phyloP scores from a whole-genome alignment of 2,329 filamentous ascomycete genomes.

The Didymella arachidicola region DNA sequence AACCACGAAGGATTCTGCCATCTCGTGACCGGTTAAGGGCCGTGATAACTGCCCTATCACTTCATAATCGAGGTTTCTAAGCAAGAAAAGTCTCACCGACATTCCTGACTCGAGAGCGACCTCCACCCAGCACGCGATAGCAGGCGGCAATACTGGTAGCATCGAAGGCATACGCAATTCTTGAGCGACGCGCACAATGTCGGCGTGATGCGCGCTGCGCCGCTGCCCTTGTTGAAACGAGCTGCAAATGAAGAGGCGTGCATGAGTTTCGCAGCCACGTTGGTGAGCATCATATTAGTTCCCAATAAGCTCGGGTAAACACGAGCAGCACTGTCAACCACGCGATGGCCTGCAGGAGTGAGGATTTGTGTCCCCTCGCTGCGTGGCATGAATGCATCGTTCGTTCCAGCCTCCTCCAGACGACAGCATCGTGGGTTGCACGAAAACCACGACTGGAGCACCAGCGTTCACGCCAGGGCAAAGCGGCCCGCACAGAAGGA shows the following conservation, averaged over 20 bases:
- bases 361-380: constrained; percentile 10
- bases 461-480: constrained; percentile 41
- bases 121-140: constrained; percentile 30
- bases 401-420: constrained; percentile 8
- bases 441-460: constrained; percentile 15
- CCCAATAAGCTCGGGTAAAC: constrained; percentile 25
- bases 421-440: constrained; percentile 17
- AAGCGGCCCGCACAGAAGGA: constrained; percentile 39
- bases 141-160: constrained; percentile 36
- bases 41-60: constrained; percentile 18
- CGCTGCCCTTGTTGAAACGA: constrained; percentile 37
- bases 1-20: constrained; percentile 8
- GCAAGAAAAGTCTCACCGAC: constrained; percentile 34
- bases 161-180: constrained; percentile 17
- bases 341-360: constrained; percentile 28
- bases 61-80: constrained; percentile 42
- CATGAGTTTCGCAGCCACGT: constrained; percentile 30
- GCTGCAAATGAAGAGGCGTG: constrained; percentile 28
- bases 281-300: constrained; percentile 19
- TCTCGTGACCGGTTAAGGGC: constrained; percentile 21
- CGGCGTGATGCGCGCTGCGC: constrained; percentile 34
- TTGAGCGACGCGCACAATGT: constrained; percentile 27
- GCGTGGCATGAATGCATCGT: constrained; percentile 7
- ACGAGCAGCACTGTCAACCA: constrained; percentile 23
- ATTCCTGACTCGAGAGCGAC: constrained; percentile 37